Conservation (phyloP, 257 asterid species). For the Gentiana macrophylla region DNA sequence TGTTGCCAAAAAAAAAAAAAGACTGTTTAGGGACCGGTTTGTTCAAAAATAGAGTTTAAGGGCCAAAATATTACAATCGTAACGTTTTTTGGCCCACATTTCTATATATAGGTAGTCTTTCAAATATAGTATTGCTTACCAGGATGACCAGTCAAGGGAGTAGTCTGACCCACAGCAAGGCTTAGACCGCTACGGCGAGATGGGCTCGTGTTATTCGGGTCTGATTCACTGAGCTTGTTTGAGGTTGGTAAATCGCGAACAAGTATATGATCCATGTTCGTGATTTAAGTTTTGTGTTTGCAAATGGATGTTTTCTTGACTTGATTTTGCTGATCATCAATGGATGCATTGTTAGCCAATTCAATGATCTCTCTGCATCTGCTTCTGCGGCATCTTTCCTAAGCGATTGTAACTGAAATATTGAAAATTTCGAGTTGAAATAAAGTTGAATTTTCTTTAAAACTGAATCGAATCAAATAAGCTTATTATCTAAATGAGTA, state of each 20-base stretch:
- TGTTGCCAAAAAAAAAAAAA: too few relatives aligned
- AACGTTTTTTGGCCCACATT: neutral
- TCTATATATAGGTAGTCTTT: neutral
- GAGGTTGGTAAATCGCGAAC: conserved; percentile 34
- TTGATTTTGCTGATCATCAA: conserved; percentile 63
- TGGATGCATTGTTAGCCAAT: conserved; percentile 60
- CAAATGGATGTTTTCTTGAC: conserved; percentile 85
- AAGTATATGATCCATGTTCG: conserved; percentile 62
- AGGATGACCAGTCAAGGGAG: conserved; percentile 20
- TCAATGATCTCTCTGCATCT: conserved; percentile 79
- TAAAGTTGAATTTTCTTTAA: conserved; percentile 2
- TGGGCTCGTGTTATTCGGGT: conserved; percentile 15
- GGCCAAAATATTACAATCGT: too few relatives aligned
- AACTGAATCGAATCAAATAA: neutral
- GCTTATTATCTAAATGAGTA: neutral
- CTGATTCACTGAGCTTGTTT: conserved; percentile 14
- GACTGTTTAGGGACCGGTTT: too few relatives aligned
- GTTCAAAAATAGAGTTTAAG: too few relatives aligned
- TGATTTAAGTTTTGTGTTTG: conserved; percentile 48
- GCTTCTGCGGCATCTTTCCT: conserved; percentile 73
- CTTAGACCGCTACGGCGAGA: conserved; percentile 59
- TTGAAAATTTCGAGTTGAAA: conserved; percentile 10
- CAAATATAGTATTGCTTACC: conserved; percentile 28
- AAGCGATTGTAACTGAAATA: conserved; percentile 61
- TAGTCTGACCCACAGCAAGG: conserved; percentile 56